phyloP scores from a whole-genome alignment of 495 filamentous ascomycete genomes.

The Glutinoglossum americanum region DNA sequence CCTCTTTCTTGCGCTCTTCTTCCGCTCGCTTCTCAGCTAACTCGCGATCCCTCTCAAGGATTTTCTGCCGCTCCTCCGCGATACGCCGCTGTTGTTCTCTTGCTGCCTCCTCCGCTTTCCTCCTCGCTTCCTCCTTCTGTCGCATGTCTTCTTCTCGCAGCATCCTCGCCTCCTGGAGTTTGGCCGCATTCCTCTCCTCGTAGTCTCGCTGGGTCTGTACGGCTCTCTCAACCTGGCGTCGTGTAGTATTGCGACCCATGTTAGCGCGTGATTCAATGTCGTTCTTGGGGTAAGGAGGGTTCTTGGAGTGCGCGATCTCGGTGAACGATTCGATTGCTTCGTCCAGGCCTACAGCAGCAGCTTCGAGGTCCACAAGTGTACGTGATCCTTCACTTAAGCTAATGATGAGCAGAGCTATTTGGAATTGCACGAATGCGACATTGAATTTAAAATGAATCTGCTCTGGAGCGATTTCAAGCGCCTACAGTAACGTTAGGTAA shows the following conservation, averaged over 20 bases:
- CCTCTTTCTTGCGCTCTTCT: slow-evolving; percentile 45
- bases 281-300: slow-evolving; percentile 73
- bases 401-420: slow-evolving; percentile 67
- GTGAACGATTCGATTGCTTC: slow-evolving; percentile 65
- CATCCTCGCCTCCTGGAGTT: slow-evolving; percentile 53
- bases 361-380: slow-evolving; percentile 55
- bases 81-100: slow-evolving; percentile 54
- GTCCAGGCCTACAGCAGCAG: slow-evolving; percentile 66
- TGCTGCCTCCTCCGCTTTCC: slow-evolving; percentile 39
- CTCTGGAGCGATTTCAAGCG: slow-evolving; percentile 54
- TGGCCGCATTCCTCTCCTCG: slow-evolving; percentile 76
- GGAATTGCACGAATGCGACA: slow-evolving; percentile 89
- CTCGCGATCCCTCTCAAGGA: slow-evolving; percentile 52
- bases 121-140: slow-evolving; percentile 48
- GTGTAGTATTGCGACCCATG: slow-evolving; percentile 89
- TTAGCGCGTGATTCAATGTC: slow-evolving; percentile 87
- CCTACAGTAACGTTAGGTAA: slow-evolving; percentile 21
- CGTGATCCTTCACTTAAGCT: slow-evolving; percentile 50
- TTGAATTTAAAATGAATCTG: slow-evolving; percentile 91
- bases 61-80: slow-evolving; percentile 56
- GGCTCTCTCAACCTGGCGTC: slow-evolving; percentile 68
- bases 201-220: slow-evolving; percentile 72
- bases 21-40: slow-evolving; percentile 46
- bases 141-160: slow-evolving; percentile 55
- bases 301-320: slow-evolving; percentile 57